Conservation (phyloP, 78 protist genomes). For the Parvularia atlantis region DNA sequence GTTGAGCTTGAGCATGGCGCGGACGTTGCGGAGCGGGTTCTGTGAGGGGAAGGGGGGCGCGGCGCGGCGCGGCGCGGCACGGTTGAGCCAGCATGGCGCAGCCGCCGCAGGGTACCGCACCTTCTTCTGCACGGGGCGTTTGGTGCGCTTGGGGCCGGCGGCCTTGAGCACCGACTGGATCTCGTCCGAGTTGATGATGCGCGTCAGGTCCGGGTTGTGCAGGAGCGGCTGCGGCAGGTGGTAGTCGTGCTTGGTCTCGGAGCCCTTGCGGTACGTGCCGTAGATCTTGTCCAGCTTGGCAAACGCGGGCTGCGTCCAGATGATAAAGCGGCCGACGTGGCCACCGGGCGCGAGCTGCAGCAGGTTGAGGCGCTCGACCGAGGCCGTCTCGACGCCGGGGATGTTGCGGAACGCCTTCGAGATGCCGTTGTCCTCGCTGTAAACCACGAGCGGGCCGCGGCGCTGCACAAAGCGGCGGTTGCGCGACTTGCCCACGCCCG, state of each 20-base stretch:
- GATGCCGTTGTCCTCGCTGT: slow-evolving; percentile 67
- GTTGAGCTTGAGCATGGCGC: slow-evolving; percentile 68
- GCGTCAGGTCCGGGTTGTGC: slow-evolving; percentile 85
- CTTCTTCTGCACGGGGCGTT: not conserved
- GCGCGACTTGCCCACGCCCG: slow-evolving; percentile 96
- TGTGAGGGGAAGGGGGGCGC: slow-evolving; percentile 17
- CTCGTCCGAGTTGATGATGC: slow-evolving; percentile 92
- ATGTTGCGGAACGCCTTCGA: slow-evolving; percentile 92
- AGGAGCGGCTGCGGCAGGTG: slow-evolving; percentile 80
- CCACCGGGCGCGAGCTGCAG: slow-evolving; percentile 99
- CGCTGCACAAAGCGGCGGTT: slow-evolving; percentile 91
- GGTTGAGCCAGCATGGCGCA: not conserved
- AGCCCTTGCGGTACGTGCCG: slow-evolving; percentile 50
- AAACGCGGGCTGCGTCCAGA: slow-evolving; percentile 99
- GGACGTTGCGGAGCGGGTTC: slow-evolving; percentile 84
- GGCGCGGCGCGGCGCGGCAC: slow-evolving; percentile 18
- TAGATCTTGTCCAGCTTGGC: slow-evolving; percentile 73
- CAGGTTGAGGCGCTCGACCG: slow-evolving; percentile 89
- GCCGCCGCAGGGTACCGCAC: not conserved
- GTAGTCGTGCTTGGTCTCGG: slow-evolving; percentile 64
- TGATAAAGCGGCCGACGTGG: slow-evolving; percentile 98
- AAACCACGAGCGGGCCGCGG: slow-evolving; percentile 95
- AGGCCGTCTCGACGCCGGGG: slow-evolving; percentile 92
- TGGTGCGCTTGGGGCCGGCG: not conserved
- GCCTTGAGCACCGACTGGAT: slow-evolving; percentile 64